Evolutionary conservation across 352 stramenopile species (phyloP).

Genomic region (Phytophthora pini): DNA sequence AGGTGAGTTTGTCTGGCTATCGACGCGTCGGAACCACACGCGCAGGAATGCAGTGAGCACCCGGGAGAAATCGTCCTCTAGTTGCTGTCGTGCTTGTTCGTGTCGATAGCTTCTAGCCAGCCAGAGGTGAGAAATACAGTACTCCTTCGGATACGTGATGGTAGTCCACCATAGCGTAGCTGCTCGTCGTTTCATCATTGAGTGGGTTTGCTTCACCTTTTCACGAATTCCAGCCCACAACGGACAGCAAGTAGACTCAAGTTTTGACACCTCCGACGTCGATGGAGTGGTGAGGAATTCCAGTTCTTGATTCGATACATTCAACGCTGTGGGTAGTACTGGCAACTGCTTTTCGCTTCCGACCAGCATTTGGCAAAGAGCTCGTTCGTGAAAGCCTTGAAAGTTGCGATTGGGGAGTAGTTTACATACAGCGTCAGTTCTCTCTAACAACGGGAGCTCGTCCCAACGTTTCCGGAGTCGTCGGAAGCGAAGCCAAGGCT

Average conservation of each 20-base stretch:
- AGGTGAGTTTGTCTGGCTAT: constrained; percentile 25
- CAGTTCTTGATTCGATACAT: constrained; percentile 15
- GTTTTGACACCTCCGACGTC: too few relatives aligned
- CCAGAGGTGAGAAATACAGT: constrained; percentile 18
- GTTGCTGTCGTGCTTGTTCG: constrained; percentile 12
- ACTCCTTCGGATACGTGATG: constrained; percentile 23
- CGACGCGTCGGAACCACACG: constrained; percentile 32
- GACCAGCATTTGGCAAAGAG: constrained; percentile 36
- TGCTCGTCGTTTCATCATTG: constrained; percentile 14
- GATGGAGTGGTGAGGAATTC: constrained; percentile 5
- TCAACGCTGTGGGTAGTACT: constrained; percentile 11
- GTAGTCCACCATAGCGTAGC: constrained; percentile 24
- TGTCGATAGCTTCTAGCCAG: constrained; percentile 9
- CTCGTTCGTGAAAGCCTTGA: constrained; percentile 17
- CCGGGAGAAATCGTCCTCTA: constrained; percentile 29
- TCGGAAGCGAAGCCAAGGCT: constrained; percentile 35
- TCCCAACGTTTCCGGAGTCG: constrained; percentile 25
- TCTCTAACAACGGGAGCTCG: constrained; percentile 8
- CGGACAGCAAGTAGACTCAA: constrained; percentile 10
- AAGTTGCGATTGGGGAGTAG: constrained; percentile 17
- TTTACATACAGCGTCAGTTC: constrained; percentile 1
- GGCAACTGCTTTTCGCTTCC: constrained; percentile 11
- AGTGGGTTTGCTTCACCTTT: neutral
- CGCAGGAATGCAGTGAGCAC: constrained; percentile 27
- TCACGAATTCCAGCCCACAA: constrained; percentile 15